Evolutionary conservation across 345 rosid genomes (phyloP).

Genomic region (Adansonia digitata): DNA sequence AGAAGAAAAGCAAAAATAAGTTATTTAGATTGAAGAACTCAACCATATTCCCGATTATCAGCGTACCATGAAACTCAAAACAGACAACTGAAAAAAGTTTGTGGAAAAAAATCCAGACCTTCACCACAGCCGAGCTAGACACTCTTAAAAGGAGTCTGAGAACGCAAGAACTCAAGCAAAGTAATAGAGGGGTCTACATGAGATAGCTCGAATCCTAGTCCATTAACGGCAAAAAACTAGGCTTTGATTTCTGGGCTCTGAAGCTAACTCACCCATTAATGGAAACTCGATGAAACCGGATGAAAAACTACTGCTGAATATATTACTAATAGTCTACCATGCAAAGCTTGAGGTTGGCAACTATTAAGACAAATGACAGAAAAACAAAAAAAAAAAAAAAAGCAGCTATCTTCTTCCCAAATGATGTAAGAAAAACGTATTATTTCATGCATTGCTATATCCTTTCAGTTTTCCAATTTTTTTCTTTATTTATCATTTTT

Average conservation of each 20-base stretch:
- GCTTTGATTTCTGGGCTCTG: not conserved
- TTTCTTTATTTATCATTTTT: too few species aligned
- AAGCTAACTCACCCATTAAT: not conserved
- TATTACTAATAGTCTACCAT: not conserved
- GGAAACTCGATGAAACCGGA: not conserved
- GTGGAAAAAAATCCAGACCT: constrained; percentile 29
- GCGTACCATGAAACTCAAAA: not conserved
- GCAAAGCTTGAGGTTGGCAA: too few species aligned
- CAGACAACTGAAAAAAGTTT: too few species aligned
- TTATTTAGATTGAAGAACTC: too few species aligned
- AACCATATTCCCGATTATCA: not conserved
- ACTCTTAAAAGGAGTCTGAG: constrained; percentile 58
- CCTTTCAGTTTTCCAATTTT: too few species aligned
- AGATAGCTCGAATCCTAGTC: constrained; percentile 50
- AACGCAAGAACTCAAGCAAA: too few species aligned
- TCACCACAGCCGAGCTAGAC: constrained; percentile 83
- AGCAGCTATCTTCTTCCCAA: too few species aligned
- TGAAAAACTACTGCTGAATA: not conserved
- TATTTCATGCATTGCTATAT: too few species aligned
- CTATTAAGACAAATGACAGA: too few species aligned
- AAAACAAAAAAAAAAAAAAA: too few species aligned
- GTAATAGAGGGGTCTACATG: constrained; percentile 58
- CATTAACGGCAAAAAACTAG: constrained; percentile 76
- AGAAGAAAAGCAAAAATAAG: too few species aligned
- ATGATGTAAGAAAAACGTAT: too few species aligned